phyloP scores from a whole-genome alignment of 1,284 basidiomycete species.

The Moniliella sp. region DNA sequence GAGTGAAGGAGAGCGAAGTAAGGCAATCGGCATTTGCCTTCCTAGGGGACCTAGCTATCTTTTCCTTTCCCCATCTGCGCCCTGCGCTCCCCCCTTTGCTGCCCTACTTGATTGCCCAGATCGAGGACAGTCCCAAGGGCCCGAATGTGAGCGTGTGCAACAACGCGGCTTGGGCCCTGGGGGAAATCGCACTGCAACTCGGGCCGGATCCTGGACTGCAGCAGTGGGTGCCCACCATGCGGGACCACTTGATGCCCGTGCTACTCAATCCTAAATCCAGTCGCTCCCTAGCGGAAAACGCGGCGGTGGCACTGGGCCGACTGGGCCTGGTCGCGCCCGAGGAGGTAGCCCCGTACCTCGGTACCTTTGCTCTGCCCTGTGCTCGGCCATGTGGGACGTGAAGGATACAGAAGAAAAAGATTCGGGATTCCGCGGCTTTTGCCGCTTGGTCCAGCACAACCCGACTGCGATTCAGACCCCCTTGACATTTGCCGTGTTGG shows the following conservation, averaged over 20 bases:
- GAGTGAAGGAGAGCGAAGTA: slow-evolving; percentile 77
- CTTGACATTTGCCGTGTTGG: no score
- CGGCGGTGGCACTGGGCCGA: slow-evolving; percentile 92
- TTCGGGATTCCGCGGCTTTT: slow-evolving; percentile 92
- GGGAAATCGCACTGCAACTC: slow-evolving; percentile 55
- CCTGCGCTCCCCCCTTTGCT: slow-evolving; percentile 59
- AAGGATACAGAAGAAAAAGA: slow-evolving; percentile 99
- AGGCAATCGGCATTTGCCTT: slow-evolving; percentile 90
- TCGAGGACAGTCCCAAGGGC: slow-evolving; percentile 67
- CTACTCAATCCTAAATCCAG: slow-evolving; percentile 75
- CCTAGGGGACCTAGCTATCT: slow-evolving; percentile 90
- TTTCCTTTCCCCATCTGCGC: slow-evolving; percentile 64
- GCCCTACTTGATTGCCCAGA: slow-evolving; percentile 66
- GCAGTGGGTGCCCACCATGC: slow-evolving; percentile 42
- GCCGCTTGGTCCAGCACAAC: slow-evolving; percentile 80
- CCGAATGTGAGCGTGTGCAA: slow-evolving; percentile 92
- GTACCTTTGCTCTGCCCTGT: slow-evolving; percentile 82
- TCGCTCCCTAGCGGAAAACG: slow-evolving; percentile 83
- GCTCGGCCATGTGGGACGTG: slow-evolving; percentile 87
- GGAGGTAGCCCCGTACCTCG: slow-evolving; percentile 68
- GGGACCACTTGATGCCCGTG: slow-evolving; percentile 72
- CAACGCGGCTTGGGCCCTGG: slow-evolving; percentile 98
- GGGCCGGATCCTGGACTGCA: slow-evolving; percentile 19
- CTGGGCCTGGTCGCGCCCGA: slow-evolving; percentile 76
- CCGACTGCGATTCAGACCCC: no score